Conservation (phyloP, 345 rosid genomes). For the Clarkia xantiana region DNA sequence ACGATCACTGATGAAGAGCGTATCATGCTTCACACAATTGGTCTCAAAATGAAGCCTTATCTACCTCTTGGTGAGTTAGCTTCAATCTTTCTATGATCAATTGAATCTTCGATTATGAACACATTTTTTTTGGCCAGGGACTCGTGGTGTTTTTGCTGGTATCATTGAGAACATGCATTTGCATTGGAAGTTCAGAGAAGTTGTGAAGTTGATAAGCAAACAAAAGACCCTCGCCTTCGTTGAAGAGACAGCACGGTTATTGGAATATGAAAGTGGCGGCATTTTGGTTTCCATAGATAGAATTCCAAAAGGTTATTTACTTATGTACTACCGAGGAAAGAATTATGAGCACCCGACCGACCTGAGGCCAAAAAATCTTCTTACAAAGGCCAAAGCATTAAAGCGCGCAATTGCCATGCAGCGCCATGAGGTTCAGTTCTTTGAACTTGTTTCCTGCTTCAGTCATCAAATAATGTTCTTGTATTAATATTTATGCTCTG, state of each 20-base stretch:
- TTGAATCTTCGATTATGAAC: neutral
- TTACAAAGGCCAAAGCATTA: slow-evolving; percentile 89
- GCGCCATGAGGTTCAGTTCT: slow-evolving; percentile 70
- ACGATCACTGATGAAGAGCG: slow-evolving; percentile 88
- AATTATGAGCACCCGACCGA: slow-evolving; percentile 75
- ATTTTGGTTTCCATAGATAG: slow-evolving; percentile 85
- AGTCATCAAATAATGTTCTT: neutral
- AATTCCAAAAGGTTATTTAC: slow-evolving; percentile 77
- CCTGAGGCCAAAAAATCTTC: slow-evolving; percentile 86
- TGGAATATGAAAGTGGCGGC: slow-evolving; percentile 96
- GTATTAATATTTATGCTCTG: neutral
- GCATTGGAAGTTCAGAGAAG: slow-evolving; percentile 98
- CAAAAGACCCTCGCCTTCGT: slow-evolving; percentile 86
- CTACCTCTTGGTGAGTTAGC: slow-evolving; percentile 65
- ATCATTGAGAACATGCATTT: slow-evolving; percentile 98
- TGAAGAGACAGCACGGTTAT: slow-evolving; percentile 81
- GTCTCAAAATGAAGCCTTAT: slow-evolving; percentile 88
- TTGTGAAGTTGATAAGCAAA: slow-evolving; percentile 86
- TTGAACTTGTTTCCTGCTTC: neutral
- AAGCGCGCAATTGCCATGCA: slow-evolving; percentile 95
- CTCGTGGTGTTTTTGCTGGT: slow-evolving; percentile 97
- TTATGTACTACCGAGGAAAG: slow-evolving; percentile 91
- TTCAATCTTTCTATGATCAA: slow-evolving; percentile 2
- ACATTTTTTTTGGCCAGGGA: slow-evolving; percentile 30
- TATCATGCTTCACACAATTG: slow-evolving; percentile 77